Evolutionary conservation across 495 filamentous ascomycete species (phyloP), one percentile per base, ranked within the genome.

Genomic region (Neurospora terricola): DNA sequence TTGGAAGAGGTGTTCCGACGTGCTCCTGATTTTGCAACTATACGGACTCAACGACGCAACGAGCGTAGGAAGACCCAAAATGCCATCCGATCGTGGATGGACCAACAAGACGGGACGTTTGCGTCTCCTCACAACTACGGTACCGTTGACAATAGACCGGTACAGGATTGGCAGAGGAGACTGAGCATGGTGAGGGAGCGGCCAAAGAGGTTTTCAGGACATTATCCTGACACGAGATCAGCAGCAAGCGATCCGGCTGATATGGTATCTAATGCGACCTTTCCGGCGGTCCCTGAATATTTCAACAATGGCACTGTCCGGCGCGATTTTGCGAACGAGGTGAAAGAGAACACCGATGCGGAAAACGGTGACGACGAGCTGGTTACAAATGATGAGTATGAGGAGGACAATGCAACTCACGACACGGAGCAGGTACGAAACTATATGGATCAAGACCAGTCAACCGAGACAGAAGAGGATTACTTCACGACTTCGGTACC

Each of bases 331-430:
- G 79, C 76, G 3, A 36, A 71, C 70, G 76, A 77, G 70, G 74
- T 77, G 3, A 84, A 84, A 73, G 84, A 85, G 39, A 77, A 92
- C 75, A 92, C 90, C 3, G 93, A 93, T 76, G 93, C 86, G 1
- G 93, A 93, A 75, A 93, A 97, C 81, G 94, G 92, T 4, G 94
- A 97, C 75, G 93, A 97, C 75, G 94, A 97, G 80, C 85, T 93
- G n/a, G 87, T 93, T n/a, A 94, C 92, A 0, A 91, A 91, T 48
- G 88, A 90, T 42, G 90, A 90, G 68, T 83, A 87, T 27, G 86
- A 88, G 42, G 86, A 87, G 39, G 83, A 84, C 37, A 75, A 78
- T 69, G 73, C 79, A 23, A 78, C 83, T 38, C 82, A 77, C 70
- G 78, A 74, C 70, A 48, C 74, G 14, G 77, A 74, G 6, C 72